These are phyloP conservation scores for Hypoxylon sp. DNA, from an alignment of 2,329 filamentous ascomycete genomes.

Conservation along the genomic window DNA sequence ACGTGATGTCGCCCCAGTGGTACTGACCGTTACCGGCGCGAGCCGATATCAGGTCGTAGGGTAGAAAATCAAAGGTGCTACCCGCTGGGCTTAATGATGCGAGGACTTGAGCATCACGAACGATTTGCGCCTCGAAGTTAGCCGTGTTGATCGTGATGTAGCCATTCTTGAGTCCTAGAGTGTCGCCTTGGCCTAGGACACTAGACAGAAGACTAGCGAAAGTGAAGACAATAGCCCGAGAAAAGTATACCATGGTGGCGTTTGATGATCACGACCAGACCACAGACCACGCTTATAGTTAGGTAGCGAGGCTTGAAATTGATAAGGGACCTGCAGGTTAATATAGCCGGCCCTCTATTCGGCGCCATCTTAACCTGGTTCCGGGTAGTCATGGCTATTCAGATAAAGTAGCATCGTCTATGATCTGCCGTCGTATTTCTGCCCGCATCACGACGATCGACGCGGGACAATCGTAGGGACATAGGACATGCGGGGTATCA, in stretches of 20 bases:
- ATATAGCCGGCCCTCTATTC: constrained; percentile 31
- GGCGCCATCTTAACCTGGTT: constrained; percentile 24
- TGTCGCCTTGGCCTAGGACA: constrained; percentile 47
- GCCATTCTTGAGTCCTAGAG: constrained; percentile 55
- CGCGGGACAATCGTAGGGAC: too few species aligned
- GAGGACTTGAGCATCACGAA: constrained; percentile 60
- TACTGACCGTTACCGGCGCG: constrained; percentile 65
- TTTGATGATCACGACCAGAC: constrained; percentile 8
- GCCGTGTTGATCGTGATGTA: constrained; percentile 55
- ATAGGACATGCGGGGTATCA: constrained; percentile 39
- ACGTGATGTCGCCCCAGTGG: constrained; percentile 69
- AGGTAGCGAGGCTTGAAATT: not conserved
- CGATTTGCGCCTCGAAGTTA: constrained; percentile 58
- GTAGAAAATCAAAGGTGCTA: constrained; percentile 65
- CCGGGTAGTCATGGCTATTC: constrained; percentile 28
- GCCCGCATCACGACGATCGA: constrained; percentile 15
- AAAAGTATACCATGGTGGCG: constrained; percentile 23
- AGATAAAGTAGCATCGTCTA: constrained; percentile 19
- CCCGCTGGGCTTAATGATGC: constrained; percentile 58
- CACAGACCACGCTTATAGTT: not conserved
- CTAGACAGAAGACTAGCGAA: constrained; percentile 35
- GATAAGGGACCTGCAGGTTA: not conserved
- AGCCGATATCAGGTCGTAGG: constrained; percentile 61
- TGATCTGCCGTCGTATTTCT: constrained; percentile 31
- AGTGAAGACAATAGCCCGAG: constrained; percentile 20